Evolutionary conservation across 495 filamentous ascomycete species (phyloP).

Genomic region (Annulohypoxylon nitens): DNA sequence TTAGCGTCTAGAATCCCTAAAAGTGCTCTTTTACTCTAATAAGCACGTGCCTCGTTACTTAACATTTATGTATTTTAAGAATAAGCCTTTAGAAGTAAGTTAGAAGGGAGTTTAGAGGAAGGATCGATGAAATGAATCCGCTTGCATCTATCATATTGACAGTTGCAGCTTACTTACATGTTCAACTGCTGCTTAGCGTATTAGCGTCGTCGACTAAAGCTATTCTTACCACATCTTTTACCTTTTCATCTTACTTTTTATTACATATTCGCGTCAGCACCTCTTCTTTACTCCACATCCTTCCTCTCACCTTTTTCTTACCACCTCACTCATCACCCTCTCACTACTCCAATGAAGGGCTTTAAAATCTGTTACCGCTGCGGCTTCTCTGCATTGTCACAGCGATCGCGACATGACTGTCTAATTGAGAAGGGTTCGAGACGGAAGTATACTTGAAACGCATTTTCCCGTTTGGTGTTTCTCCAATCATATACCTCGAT

Average conservation of each 20-base stretch:
- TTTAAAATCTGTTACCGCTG: background rate
- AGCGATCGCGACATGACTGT: background rate
- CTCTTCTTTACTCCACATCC: background rate
- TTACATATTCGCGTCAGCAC: constrained; percentile 18
- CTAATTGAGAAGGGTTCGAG: constrained; percentile 11
- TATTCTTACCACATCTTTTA: constrained; percentile 4
- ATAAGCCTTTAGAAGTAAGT: background rate
- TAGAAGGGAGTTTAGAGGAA: background rate
- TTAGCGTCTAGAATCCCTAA: background rate
- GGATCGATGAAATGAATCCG: background rate
- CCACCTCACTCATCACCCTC: background rate
- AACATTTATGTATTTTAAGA: constrained; percentile 7
- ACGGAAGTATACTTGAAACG: constrained; percentile 3
- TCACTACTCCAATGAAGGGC: constrained; percentile 3
- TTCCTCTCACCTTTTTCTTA: background rate
- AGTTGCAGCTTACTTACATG: background rate
- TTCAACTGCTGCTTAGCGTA: background rate
- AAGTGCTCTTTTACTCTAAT: background rate
- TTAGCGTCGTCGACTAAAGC: constrained; percentile 2
- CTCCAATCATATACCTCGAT: constrained; percentile 3
- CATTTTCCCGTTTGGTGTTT: background rate
- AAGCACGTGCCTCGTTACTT: constrained; percentile 15
- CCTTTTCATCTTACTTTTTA: background rate
- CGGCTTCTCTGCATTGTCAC: constrained; percentile 12
- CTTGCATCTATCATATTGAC: background rate